Evolutionary conservation across 768 basidiomycete genomes (phyloP).

Genomic region (Symmetrospora coprosmae): DNA sequence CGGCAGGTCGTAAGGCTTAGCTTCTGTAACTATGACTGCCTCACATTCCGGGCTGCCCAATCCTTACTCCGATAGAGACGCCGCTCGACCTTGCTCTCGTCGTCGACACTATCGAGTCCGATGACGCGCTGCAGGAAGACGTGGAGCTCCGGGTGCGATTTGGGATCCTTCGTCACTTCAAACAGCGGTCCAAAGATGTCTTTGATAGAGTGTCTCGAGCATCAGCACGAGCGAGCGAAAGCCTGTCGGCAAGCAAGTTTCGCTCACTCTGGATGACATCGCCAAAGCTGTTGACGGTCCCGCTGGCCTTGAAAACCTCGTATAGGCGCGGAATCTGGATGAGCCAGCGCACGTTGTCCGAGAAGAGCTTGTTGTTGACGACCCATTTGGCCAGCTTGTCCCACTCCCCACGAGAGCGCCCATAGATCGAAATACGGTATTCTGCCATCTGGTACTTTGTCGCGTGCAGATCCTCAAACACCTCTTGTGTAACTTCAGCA

Average conservation of each 20-base stretch:
- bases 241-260: neutral
- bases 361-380: constrained; percentile 76
- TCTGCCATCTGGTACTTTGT: constrained; percentile 96
- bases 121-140: constrained; percentile 86
- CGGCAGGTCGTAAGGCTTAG: neutral
- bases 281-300: constrained; percentile 68
- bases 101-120: constrained; percentile 97
- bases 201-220: no score
- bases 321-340: constrained; percentile 90
- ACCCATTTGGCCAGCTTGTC: constrained; percentile 98
- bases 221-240: neutral
- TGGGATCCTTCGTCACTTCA: constrained; percentile 85
- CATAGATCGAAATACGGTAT: constrained; percentile 94
- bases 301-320: constrained; percentile 82
- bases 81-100: constrained; percentile 86
- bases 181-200: constrained; percentile 87
- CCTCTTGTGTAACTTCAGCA: constrained; percentile 85
- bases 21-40: no score
- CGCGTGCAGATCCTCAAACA: constrained; percentile 94
- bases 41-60: no score
- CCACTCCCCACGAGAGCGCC: constrained; percentile 65
- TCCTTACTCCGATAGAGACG: constrained; percentile 50
- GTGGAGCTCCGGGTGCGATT: constrained; percentile 81
- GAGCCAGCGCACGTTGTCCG: constrained; percentile 96
- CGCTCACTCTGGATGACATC: constrained; percentile 74